Base-by-base conservation (phyloP, 805 yeast genomes). In the Kurtzmaniella cleridarum region DNA sequence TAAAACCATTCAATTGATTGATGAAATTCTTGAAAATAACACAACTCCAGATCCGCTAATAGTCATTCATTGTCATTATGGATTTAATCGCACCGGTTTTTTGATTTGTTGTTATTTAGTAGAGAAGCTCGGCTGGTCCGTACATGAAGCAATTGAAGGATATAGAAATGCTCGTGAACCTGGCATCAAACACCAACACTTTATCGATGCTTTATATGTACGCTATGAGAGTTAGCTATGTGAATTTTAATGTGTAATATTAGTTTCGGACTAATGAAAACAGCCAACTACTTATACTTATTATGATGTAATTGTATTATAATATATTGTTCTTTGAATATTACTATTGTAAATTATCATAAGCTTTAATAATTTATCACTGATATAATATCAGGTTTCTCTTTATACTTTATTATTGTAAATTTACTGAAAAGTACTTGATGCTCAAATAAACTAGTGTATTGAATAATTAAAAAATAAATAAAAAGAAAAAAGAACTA, bases 31-130 rank as follows among this genome's bases (percentile, higher is more conserved):
- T 20, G 23, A 23, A 20, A 43, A 46, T 6, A 56, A 52, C 17
- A 42, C 43, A 3, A 47, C 40, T 13, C 47, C 47, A 15, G 40
- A 48, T 13, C 75, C 75, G 4, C 58, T 68, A 18, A 61, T 81
- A 5, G 87, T 75, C 0, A 83, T 84, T 6, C 93, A 84, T 56
- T 84, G 93, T 53, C 93, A 84, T 55, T 84, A 84, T 53, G 93
- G 91, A 5, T 85, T 83, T 59, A 84, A 84, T 55, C 64, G 91
- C 41, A 84, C 91, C 0, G 91, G 93, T 2, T 84, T 77, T 49
- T 66, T 84, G 36, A 76, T 84, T 14, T 79, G 86, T 52, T 76
- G 84, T 50, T 84, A 79, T 53, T 61, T 84, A 50, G 69, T 84
- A 17, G 87, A 81, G 50, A 63, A 61, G 37, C 55, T 76, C 26